phyloP scores from a whole-genome alignment of 179 eudicot genomes.

The Carnegiea gigantea region DNA sequence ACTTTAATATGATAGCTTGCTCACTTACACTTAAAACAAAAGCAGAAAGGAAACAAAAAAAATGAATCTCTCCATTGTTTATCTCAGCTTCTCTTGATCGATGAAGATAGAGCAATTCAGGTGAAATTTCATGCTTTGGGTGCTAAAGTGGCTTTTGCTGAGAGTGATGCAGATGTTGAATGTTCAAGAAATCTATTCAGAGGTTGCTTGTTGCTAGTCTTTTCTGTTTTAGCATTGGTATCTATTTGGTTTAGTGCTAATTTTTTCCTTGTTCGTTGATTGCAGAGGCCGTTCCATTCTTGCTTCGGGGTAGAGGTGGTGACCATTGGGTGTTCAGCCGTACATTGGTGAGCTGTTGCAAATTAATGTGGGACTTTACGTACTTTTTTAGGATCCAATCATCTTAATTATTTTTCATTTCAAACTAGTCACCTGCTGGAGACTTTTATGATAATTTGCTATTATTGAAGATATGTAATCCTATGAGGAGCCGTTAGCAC shows the following conservation, averaged over 20 bases:
- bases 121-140: conserved; percentile 13
- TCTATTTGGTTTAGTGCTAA: background rate
- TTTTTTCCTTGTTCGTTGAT: background rate
- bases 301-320: conserved; percentile 7
- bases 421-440: background rate
- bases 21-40: background rate
- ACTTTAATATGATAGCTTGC: background rate
- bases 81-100: background rate
- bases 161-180: conserved; percentile 6
- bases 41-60: background rate
- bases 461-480: background rate
- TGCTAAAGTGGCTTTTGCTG: conserved; percentile 11
- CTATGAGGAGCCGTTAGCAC: background rate
- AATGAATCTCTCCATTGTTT: background rate
- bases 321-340: conserved; percentile 15
- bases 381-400: background rate
- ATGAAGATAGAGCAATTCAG: background rate
- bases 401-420: background rate
- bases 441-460: background rate
- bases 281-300: conserved; percentile 24
- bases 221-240: background rate
- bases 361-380: background rate
- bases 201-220: conserved; percentile 6
- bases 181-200: conserved; percentile 20
- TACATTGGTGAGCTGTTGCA: conserved; percentile 8